These are phyloP conservation scores for Ascocoryne sarcoides DNA, from an alignment of 2,329 filamentous ascomycete genomes.

Conservation along the genomic window DNA sequence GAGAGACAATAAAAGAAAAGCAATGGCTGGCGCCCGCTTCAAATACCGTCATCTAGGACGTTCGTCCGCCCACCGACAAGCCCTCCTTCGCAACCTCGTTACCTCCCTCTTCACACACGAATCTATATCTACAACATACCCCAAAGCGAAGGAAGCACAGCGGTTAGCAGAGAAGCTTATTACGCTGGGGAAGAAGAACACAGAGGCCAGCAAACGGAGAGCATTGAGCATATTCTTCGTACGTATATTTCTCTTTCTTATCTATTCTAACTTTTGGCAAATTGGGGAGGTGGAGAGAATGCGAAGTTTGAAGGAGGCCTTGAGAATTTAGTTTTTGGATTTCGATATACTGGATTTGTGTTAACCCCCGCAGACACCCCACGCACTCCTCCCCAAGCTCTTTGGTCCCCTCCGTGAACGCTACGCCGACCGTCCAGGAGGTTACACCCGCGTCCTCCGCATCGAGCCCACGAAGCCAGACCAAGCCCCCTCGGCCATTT, in stretches of 20 bases:
- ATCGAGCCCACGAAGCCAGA: slow-evolving; percentile 83
- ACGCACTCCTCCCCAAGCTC: slow-evolving; percentile 70
- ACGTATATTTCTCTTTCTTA: slow-evolving; percentile 31
- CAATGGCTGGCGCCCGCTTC: slow-evolving; percentile 77
- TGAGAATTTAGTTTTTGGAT: not conserved
- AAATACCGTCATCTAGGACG: slow-evolving; percentile 88
- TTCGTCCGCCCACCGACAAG: slow-evolving; percentile 77
- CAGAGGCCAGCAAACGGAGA: slow-evolving; percentile 64
- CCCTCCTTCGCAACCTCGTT: slow-evolving; percentile 89
- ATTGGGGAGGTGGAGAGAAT: too few relatives aligned
- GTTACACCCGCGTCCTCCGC: slow-evolving; percentile 89
- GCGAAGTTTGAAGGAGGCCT: not conserved
- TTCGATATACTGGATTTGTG: not conserved
- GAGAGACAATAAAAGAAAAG: slow-evolving; percentile 9
- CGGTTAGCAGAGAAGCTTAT: slow-evolving; percentile 89
- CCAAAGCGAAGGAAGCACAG: slow-evolving; percentile 96
- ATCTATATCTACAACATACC: slow-evolving; percentile 88
- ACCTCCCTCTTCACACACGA: slow-evolving; percentile 91
- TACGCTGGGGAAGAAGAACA: slow-evolving; percentile 87
- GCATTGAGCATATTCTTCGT: slow-evolving; percentile 84
- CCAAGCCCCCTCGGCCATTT: slow-evolving; percentile 80
- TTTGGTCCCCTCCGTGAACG: slow-evolving; percentile 75
- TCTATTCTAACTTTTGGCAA: not conserved
- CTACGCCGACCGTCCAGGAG: slow-evolving; percentile 72
- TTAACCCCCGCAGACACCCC: slow-evolving; percentile 48